Evolutionary conservation across 805 yeast genomes (phyloP).

Genomic region (Candida glaebosa): DNA sequence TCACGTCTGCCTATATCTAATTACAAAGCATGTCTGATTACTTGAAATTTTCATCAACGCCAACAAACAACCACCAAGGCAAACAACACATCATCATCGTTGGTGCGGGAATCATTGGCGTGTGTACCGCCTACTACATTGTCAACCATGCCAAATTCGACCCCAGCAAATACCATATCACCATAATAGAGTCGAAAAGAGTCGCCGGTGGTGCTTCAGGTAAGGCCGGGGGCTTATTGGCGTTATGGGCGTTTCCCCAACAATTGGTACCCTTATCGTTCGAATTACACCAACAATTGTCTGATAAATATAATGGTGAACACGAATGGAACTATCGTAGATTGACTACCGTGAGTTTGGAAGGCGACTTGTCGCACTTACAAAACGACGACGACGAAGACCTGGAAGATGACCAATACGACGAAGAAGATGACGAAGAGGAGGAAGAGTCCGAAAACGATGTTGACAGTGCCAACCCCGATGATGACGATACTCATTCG

Average conservation of each 20-base stretch:
- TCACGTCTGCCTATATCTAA: too few species aligned
- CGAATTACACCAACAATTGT: conserved; percentile 76
- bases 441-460: conserved; percentile 11
- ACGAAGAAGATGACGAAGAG: conserved; percentile 19
- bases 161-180: conserved; percentile 70
- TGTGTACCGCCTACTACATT: conserved; percentile 86
- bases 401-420: conserved; percentile 18
- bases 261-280: conserved; percentile 89
- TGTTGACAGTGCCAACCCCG: conserved; percentile 14
- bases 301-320: conserved; percentile 78
- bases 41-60: conserved; percentile 32
- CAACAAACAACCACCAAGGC: conserved; percentile 50
- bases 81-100: conserved; percentile 79
- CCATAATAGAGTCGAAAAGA: conserved; percentile 81
- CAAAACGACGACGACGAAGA: conserved; percentile 18
- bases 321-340: conserved; percentile 91
- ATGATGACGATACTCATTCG: conserved; percentile 1
- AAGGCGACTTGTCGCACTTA: conserved; percentile 62
- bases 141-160: conserved; percentile 80
- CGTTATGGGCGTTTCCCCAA: conserved; percentile 96
- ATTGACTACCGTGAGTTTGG: conserved; percentile 79
- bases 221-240: conserved; percentile 93
- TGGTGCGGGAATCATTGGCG: conserved; percentile 96
- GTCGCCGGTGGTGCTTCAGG: conserved; percentile 98
- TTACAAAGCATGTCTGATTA: conserved; percentile 23